Percentiles rank a stretch among this genome's conserved stretches.
Evolutionary conservation across 1,139 yeast genomes (phyloP).

Genomic region (Candida gigantensis): DNA sequence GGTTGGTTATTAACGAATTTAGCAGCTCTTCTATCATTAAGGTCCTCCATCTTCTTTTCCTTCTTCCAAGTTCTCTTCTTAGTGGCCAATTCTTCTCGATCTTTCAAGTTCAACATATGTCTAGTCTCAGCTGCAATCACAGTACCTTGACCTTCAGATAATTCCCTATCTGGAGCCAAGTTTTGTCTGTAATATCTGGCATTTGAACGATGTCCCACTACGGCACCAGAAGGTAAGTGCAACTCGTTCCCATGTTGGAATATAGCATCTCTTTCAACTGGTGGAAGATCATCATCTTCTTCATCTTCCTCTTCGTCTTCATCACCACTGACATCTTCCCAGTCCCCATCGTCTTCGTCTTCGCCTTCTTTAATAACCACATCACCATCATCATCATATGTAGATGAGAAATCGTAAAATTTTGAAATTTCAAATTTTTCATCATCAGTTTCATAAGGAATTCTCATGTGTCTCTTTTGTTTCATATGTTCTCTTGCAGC

Average conservation of each 20-base stretch:
- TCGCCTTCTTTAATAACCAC: conserved; percentile 17
- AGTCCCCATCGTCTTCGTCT: conserved; percentile 12
- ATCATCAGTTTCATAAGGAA: conserved; percentile 84
- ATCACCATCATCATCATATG: conserved; percentile 45
- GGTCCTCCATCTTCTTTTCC: conserved; percentile 65
- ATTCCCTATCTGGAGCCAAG: conserved; percentile 69
- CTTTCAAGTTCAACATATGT: conserved; percentile 56
- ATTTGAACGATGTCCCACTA: conserved; percentile 87
- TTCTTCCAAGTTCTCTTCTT: conserved; percentile 80
- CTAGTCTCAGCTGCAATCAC: conserved; percentile 91
- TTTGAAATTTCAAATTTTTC: conserved; percentile 80
- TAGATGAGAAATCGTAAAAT: conserved; percentile 80
- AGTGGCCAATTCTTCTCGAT: conserved; percentile 54
- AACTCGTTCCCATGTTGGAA: conserved; percentile 71
- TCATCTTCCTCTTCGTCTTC: conserved; percentile 34
- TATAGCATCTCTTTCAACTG: conserved; percentile 27
- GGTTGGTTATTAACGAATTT: conserved; percentile 86
- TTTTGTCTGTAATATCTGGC: conserved; percentile 84
- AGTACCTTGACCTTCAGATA: conserved; percentile 91
- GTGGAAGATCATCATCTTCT: conserved; percentile 47
- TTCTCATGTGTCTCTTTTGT: conserved; percentile 80
- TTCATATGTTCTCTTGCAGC: conserved; percentile 90
- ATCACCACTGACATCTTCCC: conserved; percentile 27
- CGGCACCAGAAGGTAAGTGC: conserved; percentile 81
- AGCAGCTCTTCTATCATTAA: conserved; percentile 74